A percentile compares a stretch with the other conserved stretches of the same genome.
These are phyloP conservation scores for Hansenula lynferdii DNA, from an alignment of 1,139 yeast species.

Conservation along the genomic window DNA sequence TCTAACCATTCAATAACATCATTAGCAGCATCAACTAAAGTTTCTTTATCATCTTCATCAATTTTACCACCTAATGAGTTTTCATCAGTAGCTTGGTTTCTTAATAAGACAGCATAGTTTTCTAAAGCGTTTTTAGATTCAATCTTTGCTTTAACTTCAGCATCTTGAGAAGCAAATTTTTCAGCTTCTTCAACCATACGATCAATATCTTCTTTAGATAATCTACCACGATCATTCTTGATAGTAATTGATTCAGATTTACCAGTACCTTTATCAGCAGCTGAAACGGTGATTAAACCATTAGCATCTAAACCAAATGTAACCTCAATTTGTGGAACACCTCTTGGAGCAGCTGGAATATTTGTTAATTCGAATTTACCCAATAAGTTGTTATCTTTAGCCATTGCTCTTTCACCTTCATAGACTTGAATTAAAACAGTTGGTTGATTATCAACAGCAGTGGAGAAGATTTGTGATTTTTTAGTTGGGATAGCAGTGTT, in stretches of 20 bases:
- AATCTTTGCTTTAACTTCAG: conserved; percentile 72
- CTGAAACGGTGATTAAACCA: conserved; percentile 91
- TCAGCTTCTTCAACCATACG: conserved; percentile 96
- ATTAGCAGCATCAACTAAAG: conserved; percentile 80
- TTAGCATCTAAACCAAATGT: conserved; percentile 91
- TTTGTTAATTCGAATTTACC: conserved; percentile 93
- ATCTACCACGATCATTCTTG: conserved; percentile 96
- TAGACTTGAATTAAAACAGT: conserved; percentile 89
- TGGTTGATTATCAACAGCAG: conserved; percentile 92
- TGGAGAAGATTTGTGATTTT: conserved; percentile 87
- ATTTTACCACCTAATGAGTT: conserved; percentile 64
- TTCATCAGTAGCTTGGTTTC: conserved; percentile 68
- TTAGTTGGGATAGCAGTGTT: conserved; percentile 92
- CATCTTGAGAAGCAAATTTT: conserved; percentile 84
- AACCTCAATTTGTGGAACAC: conserved; percentile 94
- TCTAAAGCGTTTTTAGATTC: conserved; percentile 87
- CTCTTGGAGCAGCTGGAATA: conserved; percentile 95
- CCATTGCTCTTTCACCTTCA: conserved; percentile 93
- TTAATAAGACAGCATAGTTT: conserved; percentile 81
- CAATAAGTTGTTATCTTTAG: conserved; percentile 90
- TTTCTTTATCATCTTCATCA: conserved; percentile 89
- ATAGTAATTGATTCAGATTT: conserved; percentile 91
- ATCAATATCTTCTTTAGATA: conserved; percentile 85
- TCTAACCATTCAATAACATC: conserved; percentile 83
- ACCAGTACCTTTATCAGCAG: conserved; percentile 94